These are phyloP conservation scores for Termitomyces sp. DNA, from an alignment of 768 basidiomycete species.

Conservation along the genomic window DNA sequence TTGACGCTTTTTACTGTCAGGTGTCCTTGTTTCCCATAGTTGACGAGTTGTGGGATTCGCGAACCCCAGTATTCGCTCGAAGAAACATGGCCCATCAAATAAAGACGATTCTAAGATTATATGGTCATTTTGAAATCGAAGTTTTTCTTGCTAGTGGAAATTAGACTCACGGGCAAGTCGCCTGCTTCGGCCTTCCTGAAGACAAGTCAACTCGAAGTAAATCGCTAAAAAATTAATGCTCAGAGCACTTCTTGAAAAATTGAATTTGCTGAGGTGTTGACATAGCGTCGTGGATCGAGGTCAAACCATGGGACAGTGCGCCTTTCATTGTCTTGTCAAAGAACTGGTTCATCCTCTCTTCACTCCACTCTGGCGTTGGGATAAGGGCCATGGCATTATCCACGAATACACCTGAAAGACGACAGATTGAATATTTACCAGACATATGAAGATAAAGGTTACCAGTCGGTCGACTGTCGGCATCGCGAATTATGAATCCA, in stretches of 20 bases:
- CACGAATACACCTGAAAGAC: constrained; percentile 56
- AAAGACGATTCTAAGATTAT: constrained; percentile 45
- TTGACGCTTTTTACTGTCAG: constrained; percentile 65
- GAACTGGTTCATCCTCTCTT: constrained; percentile 50
- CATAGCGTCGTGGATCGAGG: constrained; percentile 82
- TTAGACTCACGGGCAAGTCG: constrained; percentile 55
- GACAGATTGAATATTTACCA: background rate
- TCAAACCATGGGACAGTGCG: constrained; percentile 75
- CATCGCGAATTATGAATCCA: constrained; percentile 66
- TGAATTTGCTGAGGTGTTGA: constrained; percentile 42
- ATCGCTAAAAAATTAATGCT: background rate
- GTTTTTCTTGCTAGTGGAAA: too few species aligned
- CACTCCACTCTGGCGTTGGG: constrained; percentile 56
- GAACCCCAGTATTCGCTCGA: constrained; percentile 63
- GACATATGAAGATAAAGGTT: background rate
- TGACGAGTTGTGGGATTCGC: constrained; percentile 48
- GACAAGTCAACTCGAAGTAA: background rate
- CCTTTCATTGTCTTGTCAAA: constrained; percentile 61
- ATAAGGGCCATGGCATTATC: constrained; percentile 87
- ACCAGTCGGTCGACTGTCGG: constrained; percentile 65
- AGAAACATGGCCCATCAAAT: constrained; percentile 51
- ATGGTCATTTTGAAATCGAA: background rate
- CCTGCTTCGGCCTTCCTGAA: constrained; percentile 62
- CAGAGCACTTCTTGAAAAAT: constrained; percentile 56
- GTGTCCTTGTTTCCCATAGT: constrained; percentile 50